These are phyloP conservation scores for Pleurostoma richardsiae DNA, from an alignment of 2,329 filamentous ascomycete species.

Conservation along the genomic window DNA sequence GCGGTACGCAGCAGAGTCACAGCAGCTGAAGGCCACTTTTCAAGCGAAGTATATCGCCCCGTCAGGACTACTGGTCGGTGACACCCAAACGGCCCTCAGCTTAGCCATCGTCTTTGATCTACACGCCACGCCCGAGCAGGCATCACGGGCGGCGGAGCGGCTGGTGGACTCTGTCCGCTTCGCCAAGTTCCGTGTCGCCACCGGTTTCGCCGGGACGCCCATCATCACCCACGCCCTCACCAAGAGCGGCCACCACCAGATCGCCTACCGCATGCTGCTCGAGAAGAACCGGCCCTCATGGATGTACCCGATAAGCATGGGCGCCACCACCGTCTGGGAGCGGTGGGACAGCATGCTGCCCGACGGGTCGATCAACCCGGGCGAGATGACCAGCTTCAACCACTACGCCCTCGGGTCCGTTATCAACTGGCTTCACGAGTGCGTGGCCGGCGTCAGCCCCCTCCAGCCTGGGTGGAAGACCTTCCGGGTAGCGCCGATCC, in stretches of 20 bases:
- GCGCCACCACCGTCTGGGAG: slow-evolving; percentile 23
- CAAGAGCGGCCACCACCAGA: slow-evolving; percentile 18
- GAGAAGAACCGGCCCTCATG: slow-evolving; percentile 32
- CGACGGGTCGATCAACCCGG: slow-evolving; percentile 28
- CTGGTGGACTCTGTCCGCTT: slow-evolving; percentile 8
- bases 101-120: slow-evolving; percentile 19
- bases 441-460: slow-evolving; percentile 22
- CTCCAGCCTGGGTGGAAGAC: slow-evolving; percentile 22
- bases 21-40: slow-evolving; percentile 14
- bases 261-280: slow-evolving; percentile 43
- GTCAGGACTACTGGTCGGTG: slow-evolving; percentile 11
- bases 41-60: slow-evolving; percentile 17
- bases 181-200: slow-evolving; percentile 3
- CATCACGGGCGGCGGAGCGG: slow-evolving; percentile 6
- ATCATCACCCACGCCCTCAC: slow-evolving; percentile 8
- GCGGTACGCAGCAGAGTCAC: slow-evolving; percentile 13
- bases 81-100: slow-evolving; percentile 21
- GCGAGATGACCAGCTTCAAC: slow-evolving; percentile 34
- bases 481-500: slow-evolving; percentile 19
- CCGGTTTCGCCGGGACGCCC: slow-evolving; percentile 10
- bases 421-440: slow-evolving; percentile 28
- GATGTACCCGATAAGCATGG: slow-evolving; percentile 32
- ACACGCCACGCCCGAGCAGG: neutral
- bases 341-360: slow-evolving; percentile 9
- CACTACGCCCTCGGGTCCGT: slow-evolving; percentile 35